Base-by-base conservation (phyloP, 768 basidiomycete genomes). In the Udeniomyces megalosporus region DNA sequence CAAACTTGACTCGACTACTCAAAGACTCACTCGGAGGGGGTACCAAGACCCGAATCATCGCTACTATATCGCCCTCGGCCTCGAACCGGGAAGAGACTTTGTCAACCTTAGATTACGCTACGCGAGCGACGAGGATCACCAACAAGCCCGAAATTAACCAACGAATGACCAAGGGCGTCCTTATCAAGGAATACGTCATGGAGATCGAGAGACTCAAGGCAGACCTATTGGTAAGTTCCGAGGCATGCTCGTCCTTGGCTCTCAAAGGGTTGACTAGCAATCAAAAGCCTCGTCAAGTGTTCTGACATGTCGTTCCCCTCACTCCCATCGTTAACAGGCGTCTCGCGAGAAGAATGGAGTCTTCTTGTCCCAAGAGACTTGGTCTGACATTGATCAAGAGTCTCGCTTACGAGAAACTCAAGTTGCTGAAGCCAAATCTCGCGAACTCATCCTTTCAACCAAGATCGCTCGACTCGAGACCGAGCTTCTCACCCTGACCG, bases 11-110 rank as follows among this genome's bases (percentile, higher is more conserved):
- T 15, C 87, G 95, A 38, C 79, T 99, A 11, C 80, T 99, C 4
- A 93, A 97, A 84, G 95, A 99, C 74, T 99, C 95, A n/a, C 79
- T 99, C 4, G 95, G 95, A 6, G 95, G 95, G 0, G 81, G 84
- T 34, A 99, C 95, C 6, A 97, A 96, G 76, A 99, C 95, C 0
- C 93, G 90, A 69, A 90, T 99, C 70, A 87, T 99, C 66, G 95
- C 92, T 0, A 97, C 95, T 6, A 82, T 96, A 69, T 93, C 90
- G 10, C 93, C 95, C 1, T 87, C 89, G 4, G 82, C 88, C 26
- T 87, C 83, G 28, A 96, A 93, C 71, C 80, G 93, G 76, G 95
- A 99, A 73, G 95, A 97, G 74, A 97, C 95, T 0, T 80, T 95
- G 22, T 95, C 92, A 2, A 99, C 95, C 0, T 83, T 99, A 48